phyloP scores from a whole-genome alignment of 2,329 filamentous ascomycete genomes.

The Xylariaceae sp. region DNA sequence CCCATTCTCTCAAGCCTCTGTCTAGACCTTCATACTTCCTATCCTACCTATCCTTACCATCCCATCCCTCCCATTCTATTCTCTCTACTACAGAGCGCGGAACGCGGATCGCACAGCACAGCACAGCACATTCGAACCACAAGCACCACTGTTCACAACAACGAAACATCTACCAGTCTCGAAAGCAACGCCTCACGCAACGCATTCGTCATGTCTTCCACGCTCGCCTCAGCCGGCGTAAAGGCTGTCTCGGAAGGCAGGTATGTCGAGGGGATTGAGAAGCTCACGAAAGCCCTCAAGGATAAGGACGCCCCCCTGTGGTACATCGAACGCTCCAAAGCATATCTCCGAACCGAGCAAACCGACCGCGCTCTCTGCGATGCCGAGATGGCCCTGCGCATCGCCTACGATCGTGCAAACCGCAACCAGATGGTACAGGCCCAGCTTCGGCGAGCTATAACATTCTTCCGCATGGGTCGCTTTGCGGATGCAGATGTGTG shows the following conservation, averaged over 20 bases:
- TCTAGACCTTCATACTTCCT: too few relatives aligned
- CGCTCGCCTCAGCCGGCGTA: constrained; percentile 56
- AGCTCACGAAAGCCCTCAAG: constrained; percentile 62
- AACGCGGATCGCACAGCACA: too few relatives aligned
- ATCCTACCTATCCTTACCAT: too few relatives aligned
- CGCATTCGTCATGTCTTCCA: constrained; percentile 43
- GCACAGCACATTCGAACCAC: too few relatives aligned
- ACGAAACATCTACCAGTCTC: neutral
- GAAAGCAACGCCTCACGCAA: neutral
- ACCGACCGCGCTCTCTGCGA: constrained; percentile 62
- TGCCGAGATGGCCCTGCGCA: constrained; percentile 59
- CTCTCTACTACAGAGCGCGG: too few relatives aligned
- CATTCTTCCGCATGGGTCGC: constrained; percentile 62
- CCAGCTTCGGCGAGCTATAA: constrained; percentile 73
- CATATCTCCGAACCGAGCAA: constrained; percentile 60
- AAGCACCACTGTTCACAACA: too few relatives aligned
- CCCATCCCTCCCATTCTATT: too few relatives aligned
- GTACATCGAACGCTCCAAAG: constrained; percentile 75
- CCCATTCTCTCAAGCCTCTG: too few relatives aligned
- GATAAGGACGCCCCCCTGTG: constrained; percentile 65
- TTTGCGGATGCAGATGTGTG: constrained; percentile 72
- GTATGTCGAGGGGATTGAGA: constrained; percentile 60
- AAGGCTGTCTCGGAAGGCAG: constrained; percentile 57
- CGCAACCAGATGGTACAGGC: constrained; percentile 73
- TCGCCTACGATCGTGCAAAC: constrained; percentile 62